Percentiles rank a stretch among this genome's conserved stretches.
These are phyloP conservation scores for Claviceps quebecensis DNA, from an alignment of 2,329 filamentous ascomycete genomes.

Conservation along the genomic window DNA sequence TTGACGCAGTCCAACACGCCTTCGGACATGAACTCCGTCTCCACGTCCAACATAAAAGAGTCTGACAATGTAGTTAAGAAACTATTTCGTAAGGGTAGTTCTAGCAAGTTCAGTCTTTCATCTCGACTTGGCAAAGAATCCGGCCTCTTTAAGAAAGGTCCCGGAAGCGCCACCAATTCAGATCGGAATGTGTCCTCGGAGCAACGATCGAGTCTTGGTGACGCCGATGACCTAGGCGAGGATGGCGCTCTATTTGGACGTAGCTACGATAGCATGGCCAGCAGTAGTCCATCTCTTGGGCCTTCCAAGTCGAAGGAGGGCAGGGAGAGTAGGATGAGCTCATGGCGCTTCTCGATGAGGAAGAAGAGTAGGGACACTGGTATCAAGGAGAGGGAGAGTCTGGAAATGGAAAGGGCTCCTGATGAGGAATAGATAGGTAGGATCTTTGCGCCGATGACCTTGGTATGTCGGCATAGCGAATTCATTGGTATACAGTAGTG, in stretches of 20 bases:
- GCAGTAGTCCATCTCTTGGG: conserved; percentile 43
- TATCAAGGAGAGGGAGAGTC: conserved; percentile 34
- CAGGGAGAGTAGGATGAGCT: conserved; percentile 35
- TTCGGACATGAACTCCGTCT: conserved; percentile 34
- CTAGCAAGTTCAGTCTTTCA: conserved; percentile 50
- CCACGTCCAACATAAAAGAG: conserved; percentile 30
- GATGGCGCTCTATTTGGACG: conserved; percentile 28
- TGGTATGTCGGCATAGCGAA: neutral
- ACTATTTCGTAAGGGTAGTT: conserved; percentile 51
- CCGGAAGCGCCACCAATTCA: conserved; percentile 41
- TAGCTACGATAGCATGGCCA: conserved; percentile 42
- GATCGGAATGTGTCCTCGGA: conserved; percentile 43
- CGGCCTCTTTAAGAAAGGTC: conserved; percentile 43
- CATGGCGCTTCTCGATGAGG: conserved; percentile 44
- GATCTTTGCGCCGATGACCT: neutral
- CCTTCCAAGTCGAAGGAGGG: conserved; percentile 31
- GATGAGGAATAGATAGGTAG: conserved; percentile 14
- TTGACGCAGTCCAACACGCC: conserved; percentile 40
- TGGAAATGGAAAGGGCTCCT: conserved; percentile 32
- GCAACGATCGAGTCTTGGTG: conserved; percentile 42
- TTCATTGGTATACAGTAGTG: neutral
- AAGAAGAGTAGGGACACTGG: conserved; percentile 40
- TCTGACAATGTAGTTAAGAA: conserved; percentile 45
- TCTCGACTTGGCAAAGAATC: conserved; percentile 41
- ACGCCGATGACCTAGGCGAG: conserved; percentile 38